phyloP scores from a whole-genome alignment of 164 flowering plant genomes.

The Akebia trifoliata region DNA sequence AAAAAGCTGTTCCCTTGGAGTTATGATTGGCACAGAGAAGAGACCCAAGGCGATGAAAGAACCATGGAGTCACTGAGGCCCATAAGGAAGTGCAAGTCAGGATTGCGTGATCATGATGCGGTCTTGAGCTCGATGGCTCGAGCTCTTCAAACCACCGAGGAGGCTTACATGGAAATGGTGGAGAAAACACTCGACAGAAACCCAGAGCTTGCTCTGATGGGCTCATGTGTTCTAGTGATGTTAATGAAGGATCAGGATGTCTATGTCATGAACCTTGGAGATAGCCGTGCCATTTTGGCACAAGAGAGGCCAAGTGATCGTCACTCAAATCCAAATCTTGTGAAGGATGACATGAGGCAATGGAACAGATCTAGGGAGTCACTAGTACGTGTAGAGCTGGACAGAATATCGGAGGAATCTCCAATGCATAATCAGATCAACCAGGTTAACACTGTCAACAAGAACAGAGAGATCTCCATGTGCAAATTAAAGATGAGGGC shows the following conservation, averaged over 20 bases:
- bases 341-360: conserved; percentile 43
- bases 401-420: conserved; percentile 60
- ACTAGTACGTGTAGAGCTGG: conserved; percentile 53
- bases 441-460: conserved; percentile 32
- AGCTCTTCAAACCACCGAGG: conserved; percentile 54
- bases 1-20: conserved; percentile 66
- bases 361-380: conserved; percentile 52
- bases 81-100: conserved; percentile 48
- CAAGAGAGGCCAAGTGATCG: conserved; percentile 48
- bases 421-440: conserved; percentile 43
- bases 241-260: conserved; percentile 73
- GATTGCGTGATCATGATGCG: conserved; percentile 43
- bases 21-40: conserved; percentile 69
- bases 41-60: conserved; percentile 26
- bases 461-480: conserved; percentile 39
- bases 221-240: conserved; percentile 67
- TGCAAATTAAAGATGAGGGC: conserved; percentile 57
- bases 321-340: conserved; percentile 26
- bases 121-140: conserved; percentile 55
- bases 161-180: conserved; percentile 59
- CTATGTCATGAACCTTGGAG: conserved; percentile 70
- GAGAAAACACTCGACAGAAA: conserved; percentile 43
- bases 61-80: conserved; percentile 29
- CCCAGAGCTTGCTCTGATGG: conserved; percentile 70
- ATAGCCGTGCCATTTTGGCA: conserved; percentile 61